These are phyloP conservation scores for Coix lacrymajobi DNA, from an alignment of 176 grass and related monocot genomes.

Conservation along the genomic window DNA sequence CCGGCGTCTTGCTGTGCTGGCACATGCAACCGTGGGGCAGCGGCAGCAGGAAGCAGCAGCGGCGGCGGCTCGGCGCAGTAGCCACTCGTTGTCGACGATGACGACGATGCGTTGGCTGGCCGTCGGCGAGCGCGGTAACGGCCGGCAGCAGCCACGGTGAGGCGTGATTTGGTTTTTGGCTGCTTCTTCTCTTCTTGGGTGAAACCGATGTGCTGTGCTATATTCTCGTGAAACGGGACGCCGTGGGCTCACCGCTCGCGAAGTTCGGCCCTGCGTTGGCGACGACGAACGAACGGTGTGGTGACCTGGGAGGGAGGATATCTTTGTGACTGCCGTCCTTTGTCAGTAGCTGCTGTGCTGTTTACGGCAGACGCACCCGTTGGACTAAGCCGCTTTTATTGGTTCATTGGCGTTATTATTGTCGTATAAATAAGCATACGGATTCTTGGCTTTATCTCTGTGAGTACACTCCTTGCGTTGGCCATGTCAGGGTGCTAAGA, in stretches of 20 bases:
- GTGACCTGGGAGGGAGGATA: neutral
- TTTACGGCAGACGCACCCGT: neutral
- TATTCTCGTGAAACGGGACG: neutral
- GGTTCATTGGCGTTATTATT: neutral
- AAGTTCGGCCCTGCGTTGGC: neutral
- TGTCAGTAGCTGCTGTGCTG: neutral
- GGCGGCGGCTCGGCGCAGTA: neutral
- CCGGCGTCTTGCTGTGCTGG: neutral
- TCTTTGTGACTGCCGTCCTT: constrained; percentile 11
- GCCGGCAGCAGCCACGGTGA: neutral
- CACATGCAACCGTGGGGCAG: neutral
- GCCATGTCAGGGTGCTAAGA: neutral
- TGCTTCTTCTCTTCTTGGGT: neutral
- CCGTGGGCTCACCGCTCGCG: neutral
- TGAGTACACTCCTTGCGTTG: neutral
- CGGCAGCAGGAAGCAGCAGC: neutral
- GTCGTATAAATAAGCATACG: neutral
- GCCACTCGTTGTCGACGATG: neutral
- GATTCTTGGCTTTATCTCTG: neutral
- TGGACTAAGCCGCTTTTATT: neutral
- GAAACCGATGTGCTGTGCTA: neutral
- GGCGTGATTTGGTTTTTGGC: neutral
- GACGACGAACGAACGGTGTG: neutral
- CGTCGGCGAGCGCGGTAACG: neutral
- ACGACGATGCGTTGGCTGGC: neutral